Conservation (phyloP, 495 filamentous ascomycete genomes). For the Neurospora africana region DNA sequence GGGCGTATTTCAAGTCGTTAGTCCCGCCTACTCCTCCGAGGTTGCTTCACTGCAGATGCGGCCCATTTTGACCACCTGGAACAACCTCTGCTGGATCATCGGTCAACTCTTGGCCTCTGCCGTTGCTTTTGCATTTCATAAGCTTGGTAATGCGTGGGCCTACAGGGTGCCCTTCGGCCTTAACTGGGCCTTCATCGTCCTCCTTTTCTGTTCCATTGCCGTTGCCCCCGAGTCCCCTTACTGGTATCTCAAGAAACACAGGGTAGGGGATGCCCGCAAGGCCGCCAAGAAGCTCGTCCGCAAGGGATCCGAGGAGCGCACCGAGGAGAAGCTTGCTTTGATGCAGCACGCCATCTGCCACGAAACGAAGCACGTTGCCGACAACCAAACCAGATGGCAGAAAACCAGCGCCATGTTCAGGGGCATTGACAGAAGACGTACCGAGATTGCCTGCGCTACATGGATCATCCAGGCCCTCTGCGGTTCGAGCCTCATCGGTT, state of each 20-base stretch:
- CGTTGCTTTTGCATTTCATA: conserved; percentile 44
- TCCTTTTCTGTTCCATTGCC: conserved; percentile 49
- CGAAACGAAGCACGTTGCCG: conserved; percentile 33
- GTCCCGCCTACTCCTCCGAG: conserved; percentile 49
- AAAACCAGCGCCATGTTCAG: conserved; percentile 48
- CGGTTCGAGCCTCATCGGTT: conserved; percentile 59
- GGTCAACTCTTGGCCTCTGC: conserved; percentile 54
- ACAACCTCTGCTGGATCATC: conserved; percentile 61
- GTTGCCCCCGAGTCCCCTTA: conserved; percentile 68
- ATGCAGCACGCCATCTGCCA: conserved; percentile 56
- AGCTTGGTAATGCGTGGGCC: conserved; percentile 42
- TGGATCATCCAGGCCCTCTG: conserved; percentile 65
- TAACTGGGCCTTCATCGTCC: conserved; percentile 59
- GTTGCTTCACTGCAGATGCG: conserved; percentile 45
- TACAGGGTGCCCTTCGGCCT: conserved; percentile 53
- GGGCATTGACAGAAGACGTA: conserved; percentile 55
- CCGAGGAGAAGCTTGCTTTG: conserved; percentile 54
- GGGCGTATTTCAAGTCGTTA: conserved; percentile 50
- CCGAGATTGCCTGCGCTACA: conserved; percentile 55
- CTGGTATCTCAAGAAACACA: conserved; percentile 58
- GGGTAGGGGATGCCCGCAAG: conserved; percentile 32
- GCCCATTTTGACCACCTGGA: conserved; percentile 53
- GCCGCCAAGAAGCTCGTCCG: conserved; percentile 47
- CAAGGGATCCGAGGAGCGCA: conserved; percentile 35
- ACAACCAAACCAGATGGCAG: conserved; percentile 22